Base-by-base conservation (phyloP, 2,329 filamentous ascomycete species). In the Hypoxylon sp. region DNA sequence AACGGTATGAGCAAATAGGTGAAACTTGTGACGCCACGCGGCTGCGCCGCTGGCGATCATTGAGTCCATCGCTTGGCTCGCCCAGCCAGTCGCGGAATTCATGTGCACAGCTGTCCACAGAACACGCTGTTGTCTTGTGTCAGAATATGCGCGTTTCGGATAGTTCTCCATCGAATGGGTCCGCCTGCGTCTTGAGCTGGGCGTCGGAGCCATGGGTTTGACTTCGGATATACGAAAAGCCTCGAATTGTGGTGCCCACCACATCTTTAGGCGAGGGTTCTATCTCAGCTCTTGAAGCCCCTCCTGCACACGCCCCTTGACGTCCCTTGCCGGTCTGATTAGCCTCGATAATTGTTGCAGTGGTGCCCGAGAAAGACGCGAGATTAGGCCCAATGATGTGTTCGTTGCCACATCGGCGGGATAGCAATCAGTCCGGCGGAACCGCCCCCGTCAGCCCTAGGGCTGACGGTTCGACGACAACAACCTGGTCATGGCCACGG, bases 81-180 rank as follows among this genome's bases (percentile, higher is more conserved):
- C 58, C 62, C 51, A 64, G 51, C 59, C 54, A 61, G 39, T 67
- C 51, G 63, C 62, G 55, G 46, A 55, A 35, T 46, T 66, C 46
- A 50, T 42, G 51, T 68, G 61, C 46, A 51, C 48, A 21, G 32
- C 46, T 46, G 52, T 10, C 21, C 17, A 32, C 11, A 15, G 13
- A 35, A 24, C 10, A n/a, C 42, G 44, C 17, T 37, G 13, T 52
- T 8, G 31, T 48, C 37, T 50, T 39, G 55, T 54, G 42, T 35
- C 31, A 31, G 55, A 31, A 7, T 39, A 48, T 51, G 50, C 50
- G 6, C n/a, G 35, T 37, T 48, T 67, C 50, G 54, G 42, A 39
- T 48, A 27, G 39, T 47, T 54, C 29, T 35, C 39, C 32, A 51
- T 51, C n/a, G 1, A 11, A 11, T 17, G 8, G 35, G 15, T 57